Conservation (phyloP, 2,329 filamentous ascomycete species). For the Elsinoe necatrix region DNA sequence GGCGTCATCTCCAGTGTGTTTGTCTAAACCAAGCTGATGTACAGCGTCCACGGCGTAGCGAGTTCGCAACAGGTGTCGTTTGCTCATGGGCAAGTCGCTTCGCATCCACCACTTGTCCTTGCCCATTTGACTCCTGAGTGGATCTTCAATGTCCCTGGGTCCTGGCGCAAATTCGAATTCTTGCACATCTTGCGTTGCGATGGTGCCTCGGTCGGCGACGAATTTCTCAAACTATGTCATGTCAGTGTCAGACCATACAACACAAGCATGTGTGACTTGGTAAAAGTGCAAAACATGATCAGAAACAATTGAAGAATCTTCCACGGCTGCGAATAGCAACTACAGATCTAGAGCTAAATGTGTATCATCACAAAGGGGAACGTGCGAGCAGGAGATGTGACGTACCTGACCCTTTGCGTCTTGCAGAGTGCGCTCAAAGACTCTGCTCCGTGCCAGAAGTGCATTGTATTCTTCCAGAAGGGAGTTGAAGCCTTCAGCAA, state of each 20-base stretch:
- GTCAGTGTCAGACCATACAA: not conserved
- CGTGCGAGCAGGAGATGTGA: slow-evolving; percentile 12
- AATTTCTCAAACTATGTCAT: slow-evolving; percentile 8
- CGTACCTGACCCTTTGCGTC: slow-evolving; percentile 44
- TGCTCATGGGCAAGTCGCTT: slow-evolving; percentile 15
- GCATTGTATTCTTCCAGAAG: slow-evolving; percentile 41
- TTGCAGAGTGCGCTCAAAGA: slow-evolving; percentile 40
- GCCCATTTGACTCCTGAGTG: not conserved
- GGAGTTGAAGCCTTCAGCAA: slow-evolving; percentile 38
- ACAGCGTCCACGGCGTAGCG: slow-evolving; percentile 20
- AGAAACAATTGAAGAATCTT: slow-evolving; percentile 39
- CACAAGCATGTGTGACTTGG: not conserved
- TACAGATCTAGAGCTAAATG: slow-evolving; percentile 47
- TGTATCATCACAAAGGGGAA: slow-evolving; percentile 34
- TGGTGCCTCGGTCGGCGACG: slow-evolving; percentile 2
- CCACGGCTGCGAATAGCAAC: slow-evolving; percentile 36
- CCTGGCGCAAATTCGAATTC: not conserved
- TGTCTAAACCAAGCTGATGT: slow-evolving; percentile 6
- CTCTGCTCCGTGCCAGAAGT: slow-evolving; percentile 36
- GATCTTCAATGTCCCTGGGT: slow-evolving; percentile 11
- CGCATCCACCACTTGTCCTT: slow-evolving; percentile 15
- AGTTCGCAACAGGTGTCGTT: slow-evolving; percentile 25
- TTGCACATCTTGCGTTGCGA: slow-evolving; percentile 5
- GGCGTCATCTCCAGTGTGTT: not conserved
- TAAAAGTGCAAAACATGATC: slow-evolving; percentile 22